Conservation (phyloP, 139 green algal species). For the Pleodorina starrii region DNA sequence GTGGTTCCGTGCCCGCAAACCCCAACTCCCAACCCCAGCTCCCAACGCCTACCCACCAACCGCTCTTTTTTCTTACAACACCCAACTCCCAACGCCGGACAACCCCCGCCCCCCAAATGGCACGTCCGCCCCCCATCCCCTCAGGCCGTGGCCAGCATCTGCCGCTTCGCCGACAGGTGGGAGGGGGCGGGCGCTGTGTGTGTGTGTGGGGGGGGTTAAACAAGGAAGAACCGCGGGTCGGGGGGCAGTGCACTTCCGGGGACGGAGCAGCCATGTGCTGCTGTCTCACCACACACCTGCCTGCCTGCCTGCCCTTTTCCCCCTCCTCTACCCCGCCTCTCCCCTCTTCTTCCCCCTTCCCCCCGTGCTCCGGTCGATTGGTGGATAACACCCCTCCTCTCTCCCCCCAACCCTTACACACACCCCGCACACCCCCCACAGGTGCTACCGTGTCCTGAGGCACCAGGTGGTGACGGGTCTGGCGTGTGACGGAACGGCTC, state of each 20-base stretch:
- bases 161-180: constrained; percentile 28
- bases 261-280: too few relatives aligned
- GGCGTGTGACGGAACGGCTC: constrained; percentile 16
- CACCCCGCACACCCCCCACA: not conserved
- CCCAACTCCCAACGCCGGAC: too few relatives aligned
- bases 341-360: not conserved
- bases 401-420: not conserved
- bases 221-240: too few relatives aligned
- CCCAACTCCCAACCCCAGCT: too few relatives aligned
- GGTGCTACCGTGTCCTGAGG: not conserved
- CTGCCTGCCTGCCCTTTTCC: not conserved
- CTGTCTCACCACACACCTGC: too few relatives aligned
- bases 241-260: too few relatives aligned
- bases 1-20: too few relatives aligned
- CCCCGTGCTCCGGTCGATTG: not conserved
- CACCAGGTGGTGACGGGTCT: constrained; percentile 32
- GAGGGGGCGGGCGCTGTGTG: not conserved
- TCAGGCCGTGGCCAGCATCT: constrained; percentile 29
- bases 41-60: too few relatives aligned
- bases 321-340: not conserved
- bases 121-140: not conserved
- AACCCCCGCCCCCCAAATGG: too few relatives aligned
- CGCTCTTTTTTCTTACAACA: too few relatives aligned
- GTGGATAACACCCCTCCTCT: not conserved
- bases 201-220: not conserved